These are phyloP conservation scores for Tolypocladium pustulatum DNA, from an alignment of 2,329 filamentous ascomycete genomes.

Conservation along the genomic window DNA sequence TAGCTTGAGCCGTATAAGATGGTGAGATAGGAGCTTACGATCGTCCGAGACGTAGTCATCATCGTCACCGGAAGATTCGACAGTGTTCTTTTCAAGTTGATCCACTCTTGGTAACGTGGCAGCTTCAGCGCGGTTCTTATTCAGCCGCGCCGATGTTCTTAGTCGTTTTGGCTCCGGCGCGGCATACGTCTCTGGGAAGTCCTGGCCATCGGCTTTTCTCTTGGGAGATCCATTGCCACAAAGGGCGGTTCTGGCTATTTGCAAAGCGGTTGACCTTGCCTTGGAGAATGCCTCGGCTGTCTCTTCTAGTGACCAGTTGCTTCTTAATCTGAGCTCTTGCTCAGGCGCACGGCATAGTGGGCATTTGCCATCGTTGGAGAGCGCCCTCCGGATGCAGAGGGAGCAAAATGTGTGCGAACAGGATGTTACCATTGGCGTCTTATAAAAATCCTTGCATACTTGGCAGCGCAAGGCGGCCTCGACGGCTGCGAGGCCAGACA, in stretches of 20 bases:
- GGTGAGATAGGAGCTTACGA: slow-evolving; percentile 7
- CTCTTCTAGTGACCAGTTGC: slow-evolving; percentile 79
- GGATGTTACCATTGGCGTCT: slow-evolving; percentile 86
- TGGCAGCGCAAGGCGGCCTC: slow-evolving; percentile 87
- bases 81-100: slow-evolving; percentile 10
- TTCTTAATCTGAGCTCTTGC: slow-evolving; percentile 74
- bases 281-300: slow-evolving; percentile 68
- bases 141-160: slow-evolving; percentile 41
- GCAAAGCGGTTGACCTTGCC: slow-evolving; percentile 51
- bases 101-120: slow-evolving; percentile 4
- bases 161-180: slow-evolving; percentile 33
- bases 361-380: slow-evolving; percentile 77
- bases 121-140: slow-evolving; percentile 28
- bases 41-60: slow-evolving; percentile 20
- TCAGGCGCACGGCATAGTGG: slow-evolving; percentile 70
- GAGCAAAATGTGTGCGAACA: slow-evolving; percentile 97
- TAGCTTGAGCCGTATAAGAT: neutral
- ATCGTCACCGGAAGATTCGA: slow-evolving; percentile 15
- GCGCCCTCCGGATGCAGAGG: slow-evolving; percentile 78
- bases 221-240: slow-evolving; percentile 29
- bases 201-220: slow-evolving; percentile 33
- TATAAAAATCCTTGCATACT: slow-evolving; percentile 96
- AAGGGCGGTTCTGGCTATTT: slow-evolving; percentile 42
- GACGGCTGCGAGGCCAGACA: slow-evolving; percentile 56
- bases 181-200: slow-evolving; percentile 13